These are phyloP conservation scores for Bipolaris victoriae DNA, from an alignment of 2,329 filamentous ascomycete species.

Conservation along the genomic window DNA sequence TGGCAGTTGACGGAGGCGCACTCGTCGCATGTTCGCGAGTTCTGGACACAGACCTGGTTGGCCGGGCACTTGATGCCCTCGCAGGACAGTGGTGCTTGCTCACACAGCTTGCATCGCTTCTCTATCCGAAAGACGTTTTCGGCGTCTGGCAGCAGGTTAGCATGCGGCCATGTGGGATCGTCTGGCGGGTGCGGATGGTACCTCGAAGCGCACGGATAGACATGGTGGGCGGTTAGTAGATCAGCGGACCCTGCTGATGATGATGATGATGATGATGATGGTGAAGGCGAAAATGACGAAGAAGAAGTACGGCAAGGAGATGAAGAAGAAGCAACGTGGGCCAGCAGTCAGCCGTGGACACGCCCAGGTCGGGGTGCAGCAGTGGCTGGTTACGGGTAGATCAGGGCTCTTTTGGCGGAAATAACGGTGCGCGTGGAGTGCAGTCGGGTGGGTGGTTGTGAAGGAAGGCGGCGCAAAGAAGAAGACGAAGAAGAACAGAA, in stretches of 20 bases:
- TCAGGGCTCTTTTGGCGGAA: not conserved
- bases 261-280: not conserved
- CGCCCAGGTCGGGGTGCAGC: slow-evolving; percentile 14
- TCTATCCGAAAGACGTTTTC: slow-evolving; percentile 55
- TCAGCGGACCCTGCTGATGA: slow-evolving; percentile 14
- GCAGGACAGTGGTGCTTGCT: slow-evolving; percentile 58
- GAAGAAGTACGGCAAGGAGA: too few species aligned
- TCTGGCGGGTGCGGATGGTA: slow-evolving; percentile 5
- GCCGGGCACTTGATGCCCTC: slow-evolving; percentile 59
- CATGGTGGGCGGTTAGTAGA: slow-evolving; percentile 23
- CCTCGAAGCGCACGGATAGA: slow-evolving; percentile 28
- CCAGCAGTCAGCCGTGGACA: slow-evolving; percentile 17
- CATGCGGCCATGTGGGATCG: not conserved
- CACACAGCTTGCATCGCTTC: slow-evolving; percentile 66
- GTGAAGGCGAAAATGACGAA: too few species aligned
- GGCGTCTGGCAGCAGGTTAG: slow-evolving; percentile 37
- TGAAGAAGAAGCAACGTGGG: slow-evolving; percentile 10
- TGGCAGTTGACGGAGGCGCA: slow-evolving; percentile 66
- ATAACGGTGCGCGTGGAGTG: slow-evolving; percentile 7
- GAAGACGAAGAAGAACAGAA: not conserved
- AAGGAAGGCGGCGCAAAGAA: not conserved
- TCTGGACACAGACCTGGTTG: slow-evolving; percentile 65
- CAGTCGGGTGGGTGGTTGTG: slow-evolving; percentile 11
- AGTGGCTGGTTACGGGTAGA: not conserved
- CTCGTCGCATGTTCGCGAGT: slow-evolving; percentile 62